Evolutionary conservation across 164 flowering plant species (phyloP).

Genomic region (Tinospora cordifolia): DNA sequence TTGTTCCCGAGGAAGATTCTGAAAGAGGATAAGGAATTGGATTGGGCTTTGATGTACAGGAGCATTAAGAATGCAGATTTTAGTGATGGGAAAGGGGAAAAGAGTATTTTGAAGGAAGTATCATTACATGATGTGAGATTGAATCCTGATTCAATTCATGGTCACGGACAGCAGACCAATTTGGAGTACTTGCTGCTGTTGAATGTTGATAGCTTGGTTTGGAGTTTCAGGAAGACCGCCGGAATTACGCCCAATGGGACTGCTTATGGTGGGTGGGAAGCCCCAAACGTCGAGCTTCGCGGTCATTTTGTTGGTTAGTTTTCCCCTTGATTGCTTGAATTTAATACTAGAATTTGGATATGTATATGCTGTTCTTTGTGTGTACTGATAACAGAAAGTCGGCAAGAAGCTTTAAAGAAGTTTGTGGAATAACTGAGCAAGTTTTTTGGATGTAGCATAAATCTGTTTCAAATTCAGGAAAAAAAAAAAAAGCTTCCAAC

Average conservation of each 20-base stretch:
- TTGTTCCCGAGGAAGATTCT: constrained; percentile 61
- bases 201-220: constrained; percentile 73
- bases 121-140: constrained; percentile 70
- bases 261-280: constrained; percentile 88
- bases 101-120: constrained; percentile 52
- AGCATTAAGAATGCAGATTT: constrained; percentile 37
- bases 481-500: too few relatives aligned
- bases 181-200: constrained; percentile 76
- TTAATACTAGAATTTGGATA: background rate
- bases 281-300: constrained; percentile 54
- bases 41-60: constrained; percentile 58
- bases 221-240: constrained; percentile 84
- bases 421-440: background rate
- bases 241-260: constrained; percentile 54
- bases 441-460: too few relatives aligned
- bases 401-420: background rate
- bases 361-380: background rate
- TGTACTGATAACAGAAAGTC: background rate
- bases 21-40: constrained; percentile 37
- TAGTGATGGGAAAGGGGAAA: constrained; percentile 11
- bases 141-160: constrained; percentile 43
- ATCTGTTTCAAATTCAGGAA: too few relatives aligned
- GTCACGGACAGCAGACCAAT: constrained; percentile 78
- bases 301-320: constrained; percentile 92
- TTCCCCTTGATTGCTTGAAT: background rate